These are phyloP conservation scores for Chlorella sorokiniana DNA, from an alignment of 139 green algal species.

Conservation along the genomic window DNA sequence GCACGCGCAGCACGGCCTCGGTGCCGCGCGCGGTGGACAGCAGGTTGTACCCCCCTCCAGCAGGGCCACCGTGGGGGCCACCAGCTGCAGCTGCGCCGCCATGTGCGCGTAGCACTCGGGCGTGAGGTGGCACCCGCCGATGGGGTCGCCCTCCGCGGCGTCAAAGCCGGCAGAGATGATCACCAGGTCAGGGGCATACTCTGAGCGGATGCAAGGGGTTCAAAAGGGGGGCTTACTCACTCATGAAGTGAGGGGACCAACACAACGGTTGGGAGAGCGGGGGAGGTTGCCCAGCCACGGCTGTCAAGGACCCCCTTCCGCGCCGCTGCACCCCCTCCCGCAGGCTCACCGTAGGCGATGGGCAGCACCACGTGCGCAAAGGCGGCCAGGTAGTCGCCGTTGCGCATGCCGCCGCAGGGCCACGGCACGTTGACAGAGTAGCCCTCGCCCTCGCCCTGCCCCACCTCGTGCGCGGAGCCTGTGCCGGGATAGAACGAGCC, in stretches of 20 bases:
- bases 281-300: no score
- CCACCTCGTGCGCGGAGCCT: slow-evolving; percentile 37
- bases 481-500: slow-evolving; percentile 48
- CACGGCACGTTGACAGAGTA: slow-evolving; percentile 78
- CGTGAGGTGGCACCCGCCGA: slow-evolving; percentile 52
- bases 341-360: slow-evolving; percentile 56
- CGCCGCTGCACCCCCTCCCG: no score
- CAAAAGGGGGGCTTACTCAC: neutral
- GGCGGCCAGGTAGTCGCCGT: slow-evolving; percentile 63
- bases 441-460: slow-evolving; percentile 48
- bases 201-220: neutral
- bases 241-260: no score
- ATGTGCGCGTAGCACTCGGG: slow-evolving; percentile 76
- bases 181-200: slow-evolving; percentile 88
- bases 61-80: slow-evolving; percentile 70
- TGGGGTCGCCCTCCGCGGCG: slow-evolving; percentile 48
- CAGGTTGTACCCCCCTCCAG: slow-evolving; percentile 86
- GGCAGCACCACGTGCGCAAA: slow-evolving; percentile 77
- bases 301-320: no score
- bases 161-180: slow-evolving; percentile 89
- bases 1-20: slow-evolving; percentile 72
- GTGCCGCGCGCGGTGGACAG: slow-evolving; percentile 65
- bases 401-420: slow-evolving; percentile 52
- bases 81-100: slow-evolving; percentile 61
- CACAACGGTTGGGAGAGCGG: no score